Evolutionary conservation across 495 filamentous ascomycete genomes (phyloP).

Genomic region (Massariosphaeria phaeospora): DNA sequence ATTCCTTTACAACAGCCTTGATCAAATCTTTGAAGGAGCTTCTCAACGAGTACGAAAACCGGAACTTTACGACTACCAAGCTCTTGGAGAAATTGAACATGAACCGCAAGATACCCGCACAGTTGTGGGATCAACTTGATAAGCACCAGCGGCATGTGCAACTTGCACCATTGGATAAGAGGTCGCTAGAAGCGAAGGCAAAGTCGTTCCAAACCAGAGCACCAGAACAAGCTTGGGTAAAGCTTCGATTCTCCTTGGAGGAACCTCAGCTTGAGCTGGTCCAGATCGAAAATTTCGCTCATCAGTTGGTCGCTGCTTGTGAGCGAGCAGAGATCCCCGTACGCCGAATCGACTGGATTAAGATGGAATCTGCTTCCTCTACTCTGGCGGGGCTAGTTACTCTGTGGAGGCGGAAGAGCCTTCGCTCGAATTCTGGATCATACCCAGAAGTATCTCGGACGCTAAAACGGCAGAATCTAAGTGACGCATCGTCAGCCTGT

Average conservation of each 20-base stretch:
- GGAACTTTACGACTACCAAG: slow-evolving; percentile 15
- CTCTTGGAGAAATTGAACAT: slow-evolving; percentile 17
- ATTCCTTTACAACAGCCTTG: slow-evolving; percentile 28
- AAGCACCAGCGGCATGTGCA: slow-evolving; percentile 13
- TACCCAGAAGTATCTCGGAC: not conserved
- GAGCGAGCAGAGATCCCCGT: slow-evolving; percentile 13
- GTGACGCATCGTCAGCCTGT: not conserved
- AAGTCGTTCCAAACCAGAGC: slow-evolving; percentile 1
- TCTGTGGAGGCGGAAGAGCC: no score
- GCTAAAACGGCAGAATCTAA: not conserved
- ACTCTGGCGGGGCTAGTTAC: no score
- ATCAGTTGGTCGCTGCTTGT: slow-evolving; percentile 7
- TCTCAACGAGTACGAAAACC: slow-evolving; percentile 1
- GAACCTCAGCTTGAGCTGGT: slow-evolving; percentile 4
- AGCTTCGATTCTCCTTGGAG: slow-evolving; percentile 18
- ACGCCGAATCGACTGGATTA: slow-evolving; percentile 24
- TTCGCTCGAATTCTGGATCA: no score
- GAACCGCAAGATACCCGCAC: not conserved
- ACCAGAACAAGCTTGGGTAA: slow-evolving; percentile 11
- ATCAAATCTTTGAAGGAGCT: slow-evolving; percentile 20
- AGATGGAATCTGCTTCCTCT: no score
- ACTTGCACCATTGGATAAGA: slow-evolving; percentile 13
- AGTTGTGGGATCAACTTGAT: slow-evolving; percentile 13
- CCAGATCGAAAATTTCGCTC: slow-evolving; percentile 17
- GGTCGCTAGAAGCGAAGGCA: not conserved